These are phyloP conservation scores for Mycena belliarum DNA, from an alignment of 768 basidiomycete species.

Conservation along the genomic window DNA sequence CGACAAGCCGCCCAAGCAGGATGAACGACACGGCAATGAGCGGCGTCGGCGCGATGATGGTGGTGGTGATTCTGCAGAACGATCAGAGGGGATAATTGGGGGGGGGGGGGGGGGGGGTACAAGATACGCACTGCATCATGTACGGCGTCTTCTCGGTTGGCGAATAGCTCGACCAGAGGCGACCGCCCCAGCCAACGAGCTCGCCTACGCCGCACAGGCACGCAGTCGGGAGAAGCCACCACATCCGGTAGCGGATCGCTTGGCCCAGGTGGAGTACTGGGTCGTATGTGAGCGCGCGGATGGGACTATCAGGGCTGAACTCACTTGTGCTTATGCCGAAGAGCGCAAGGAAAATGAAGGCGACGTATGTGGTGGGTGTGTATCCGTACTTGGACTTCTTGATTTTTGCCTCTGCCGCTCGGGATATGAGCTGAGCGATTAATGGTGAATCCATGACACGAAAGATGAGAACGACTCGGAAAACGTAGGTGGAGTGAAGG, in stretches of 20 bases:
- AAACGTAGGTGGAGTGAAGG: too few relatives aligned
- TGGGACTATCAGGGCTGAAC: background rate
- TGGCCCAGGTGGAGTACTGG: slow-evolving; percentile 50
- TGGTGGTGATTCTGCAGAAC: slow-evolving; percentile 38
- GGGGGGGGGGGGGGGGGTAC: too few relatives aligned
- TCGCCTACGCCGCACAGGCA: slow-evolving; percentile 50
- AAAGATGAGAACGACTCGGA: too few relatives aligned
- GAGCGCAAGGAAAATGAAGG: slow-evolving; percentile 35
- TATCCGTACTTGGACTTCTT: slow-evolving; percentile 31
- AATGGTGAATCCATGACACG: too few relatives aligned
- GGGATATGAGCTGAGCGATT: too few relatives aligned
- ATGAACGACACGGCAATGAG: slow-evolving; percentile 58
- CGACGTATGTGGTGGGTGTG: slow-evolving; percentile 36
- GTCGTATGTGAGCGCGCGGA: background rate
- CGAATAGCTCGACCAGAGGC: slow-evolving; percentile 49
- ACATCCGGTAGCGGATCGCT: slow-evolving; percentile 42
- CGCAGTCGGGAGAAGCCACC: slow-evolving; percentile 56
- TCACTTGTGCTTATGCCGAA: slow-evolving; percentile 44
- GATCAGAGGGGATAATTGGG: too few relatives aligned
- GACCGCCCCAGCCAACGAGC: slow-evolving; percentile 49
- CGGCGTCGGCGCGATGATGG: slow-evolving; percentile 57
- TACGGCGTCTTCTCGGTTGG: slow-evolving; percentile 29
- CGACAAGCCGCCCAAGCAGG: slow-evolving; percentile 48
- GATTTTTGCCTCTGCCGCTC: too few relatives aligned
- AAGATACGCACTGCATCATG: slow-evolving; percentile 39